Evolutionary conservation across 352 stramenopile species (phyloP).

Genomic region (Phytophthora melonis): DNA sequence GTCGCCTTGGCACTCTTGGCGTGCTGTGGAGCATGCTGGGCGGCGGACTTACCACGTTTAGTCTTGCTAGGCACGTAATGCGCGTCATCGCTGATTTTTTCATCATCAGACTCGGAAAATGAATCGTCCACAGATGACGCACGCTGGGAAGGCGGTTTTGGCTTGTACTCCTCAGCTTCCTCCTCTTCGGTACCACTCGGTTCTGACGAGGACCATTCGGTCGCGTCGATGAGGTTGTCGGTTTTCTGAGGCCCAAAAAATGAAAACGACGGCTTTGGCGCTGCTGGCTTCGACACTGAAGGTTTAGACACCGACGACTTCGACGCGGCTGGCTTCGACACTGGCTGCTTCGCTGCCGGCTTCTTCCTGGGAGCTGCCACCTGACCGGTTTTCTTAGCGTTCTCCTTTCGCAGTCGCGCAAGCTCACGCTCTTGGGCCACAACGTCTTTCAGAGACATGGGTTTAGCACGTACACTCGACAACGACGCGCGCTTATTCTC

Average conservation of each 20-base stretch:
- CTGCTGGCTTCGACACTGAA: neutral
- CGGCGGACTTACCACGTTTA: constrained; percentile 9
- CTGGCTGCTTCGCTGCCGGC: constrained; percentile 3
- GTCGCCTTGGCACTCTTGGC: neutral
- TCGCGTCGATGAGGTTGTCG: constrained; percentile 31
- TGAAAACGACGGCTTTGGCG: constrained; percentile 12
- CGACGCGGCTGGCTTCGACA: neutral
- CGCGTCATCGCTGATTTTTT: constrained; percentile 42
- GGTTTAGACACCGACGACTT: neutral
- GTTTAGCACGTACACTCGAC: constrained; percentile 16
- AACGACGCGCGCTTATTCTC: constrained; percentile 4
- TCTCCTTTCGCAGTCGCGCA: constrained; percentile 24
- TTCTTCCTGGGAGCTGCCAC: constrained; percentile 16
- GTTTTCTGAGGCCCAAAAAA: constrained; percentile 7
- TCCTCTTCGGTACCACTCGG: constrained; percentile 18
- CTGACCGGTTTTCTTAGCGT: constrained; percentile 10
- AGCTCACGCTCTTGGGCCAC: constrained; percentile 42
- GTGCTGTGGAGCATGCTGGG: neutral
- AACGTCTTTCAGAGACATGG: constrained; percentile 39
- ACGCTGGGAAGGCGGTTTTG: constrained; percentile 8
- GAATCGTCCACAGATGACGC: constrained; percentile 18
- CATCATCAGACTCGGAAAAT: constrained; percentile 24
- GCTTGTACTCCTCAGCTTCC: constrained; percentile 10
- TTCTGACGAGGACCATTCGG: constrained; percentile 27
- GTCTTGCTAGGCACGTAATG: constrained; percentile 33